A percentile compares a stretch with the other conserved stretches of the same genome.
phyloP scores from a whole-genome alignment of 2,329 filamentous ascomycete genomes.

The Paracorniculantispora psalliotae region DNA sequence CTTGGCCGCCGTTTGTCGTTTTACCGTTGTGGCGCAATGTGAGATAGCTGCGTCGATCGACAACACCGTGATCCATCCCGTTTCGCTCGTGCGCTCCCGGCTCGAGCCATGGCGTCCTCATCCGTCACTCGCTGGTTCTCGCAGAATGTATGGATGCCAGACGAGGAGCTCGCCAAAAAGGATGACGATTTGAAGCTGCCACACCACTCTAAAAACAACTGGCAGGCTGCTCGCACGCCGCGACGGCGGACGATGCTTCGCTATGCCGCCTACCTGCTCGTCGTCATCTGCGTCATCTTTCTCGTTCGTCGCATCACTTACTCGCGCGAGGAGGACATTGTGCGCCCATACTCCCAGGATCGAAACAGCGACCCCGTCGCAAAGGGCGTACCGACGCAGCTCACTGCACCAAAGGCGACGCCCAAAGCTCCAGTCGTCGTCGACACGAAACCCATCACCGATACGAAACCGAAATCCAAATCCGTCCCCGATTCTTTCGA shows the following conservation, averaged over 20 bases:
- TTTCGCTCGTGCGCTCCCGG: neutral
- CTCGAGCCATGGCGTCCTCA: conserved; percentile 5
- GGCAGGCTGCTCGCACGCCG: conserved; percentile 39
- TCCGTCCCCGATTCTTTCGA: conserved; percentile 13
- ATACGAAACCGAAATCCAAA: too few relatives aligned
- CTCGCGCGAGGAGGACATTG: conserved; percentile 5
- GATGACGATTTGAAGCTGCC: conserved; percentile 45
- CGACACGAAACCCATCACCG: conserved; percentile 10
- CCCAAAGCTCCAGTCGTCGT: neutral
- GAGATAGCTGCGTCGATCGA: neutral
- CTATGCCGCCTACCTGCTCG: conserved; percentile 40
- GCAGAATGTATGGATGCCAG: conserved; percentile 41
- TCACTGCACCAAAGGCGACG: conserved; percentile 7
- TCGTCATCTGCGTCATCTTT: conserved; percentile 53
- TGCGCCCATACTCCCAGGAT: conserved; percentile 7
- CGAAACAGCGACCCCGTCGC: neutral
- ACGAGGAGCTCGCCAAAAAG: conserved; percentile 56
- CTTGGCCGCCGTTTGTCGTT: neutral
- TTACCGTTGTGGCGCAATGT: neutral
- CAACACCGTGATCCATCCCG: neutral
- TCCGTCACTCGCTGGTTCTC: conserved; percentile 20
- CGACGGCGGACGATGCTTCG: conserved; percentile 52
- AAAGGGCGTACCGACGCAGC: neutral
- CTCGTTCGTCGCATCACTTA: conserved; percentile 39
- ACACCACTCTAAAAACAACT: conserved; percentile 27